Evolutionary conservation across 192 early-diverging fungal species (phyloP).

Genomic region (Geranomyces michiganensis): DNA sequence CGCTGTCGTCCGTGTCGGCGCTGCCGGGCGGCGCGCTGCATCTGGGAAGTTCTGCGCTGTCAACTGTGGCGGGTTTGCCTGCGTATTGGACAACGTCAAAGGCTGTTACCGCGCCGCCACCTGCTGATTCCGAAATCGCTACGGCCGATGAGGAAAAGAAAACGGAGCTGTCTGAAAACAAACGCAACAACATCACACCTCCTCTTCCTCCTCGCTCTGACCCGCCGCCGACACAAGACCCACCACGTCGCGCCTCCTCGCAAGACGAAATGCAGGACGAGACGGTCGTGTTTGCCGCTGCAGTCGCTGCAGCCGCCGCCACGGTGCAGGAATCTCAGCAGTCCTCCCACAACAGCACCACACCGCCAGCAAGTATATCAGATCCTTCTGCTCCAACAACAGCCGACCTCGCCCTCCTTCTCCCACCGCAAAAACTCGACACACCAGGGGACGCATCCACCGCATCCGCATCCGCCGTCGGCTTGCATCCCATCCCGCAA

Average conservation of each 20-base stretch:
- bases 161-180: neutral
- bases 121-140: neutral
- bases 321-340: slow-evolving; percentile 2
- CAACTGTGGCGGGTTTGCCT: slow-evolving; percentile 2
- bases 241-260: no score
- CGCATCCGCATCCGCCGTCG: slow-evolving; percentile 10
- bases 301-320: slow-evolving; percentile 24
- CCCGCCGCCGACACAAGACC: no score
- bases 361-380: neutral
- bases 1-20: slow-evolving; percentile 8
- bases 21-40: slow-evolving; percentile 5
- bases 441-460: neutral
- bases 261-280: slow-evolving; percentile 24
- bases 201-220: neutral
- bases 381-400: neutral
- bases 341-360: neutral
- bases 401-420: neutral
- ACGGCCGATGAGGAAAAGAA: neutral
- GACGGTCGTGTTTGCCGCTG: slow-evolving; percentile 28
- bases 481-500: slow-evolving; percentile 12
- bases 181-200: neutral
- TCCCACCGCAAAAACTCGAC: neutral
- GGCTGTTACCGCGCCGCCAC: neutral
- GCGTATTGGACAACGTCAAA: neutral
- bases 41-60: neutral